Conservation (phyloP, 1,284 basidiomycete genomes). For the Leucoagaricus sp. region DNA sequence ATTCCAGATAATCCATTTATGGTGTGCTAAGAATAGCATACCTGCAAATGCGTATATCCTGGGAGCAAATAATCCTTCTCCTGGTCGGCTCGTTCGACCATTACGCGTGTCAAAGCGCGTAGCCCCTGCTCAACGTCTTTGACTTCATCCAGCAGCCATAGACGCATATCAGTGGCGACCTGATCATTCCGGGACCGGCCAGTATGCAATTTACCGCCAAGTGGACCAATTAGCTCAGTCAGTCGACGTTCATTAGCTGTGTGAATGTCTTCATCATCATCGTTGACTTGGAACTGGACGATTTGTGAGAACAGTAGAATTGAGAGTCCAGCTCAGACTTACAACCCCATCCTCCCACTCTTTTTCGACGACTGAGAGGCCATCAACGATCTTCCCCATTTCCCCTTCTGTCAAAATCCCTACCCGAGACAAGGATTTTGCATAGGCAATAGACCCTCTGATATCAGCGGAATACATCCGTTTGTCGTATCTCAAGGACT, state of each 20-base stretch:
- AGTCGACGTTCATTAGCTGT: conserved; percentile 98
- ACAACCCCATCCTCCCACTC: conserved; percentile 86
- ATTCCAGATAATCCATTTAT: background rate
- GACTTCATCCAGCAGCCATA: conserved; percentile 91
- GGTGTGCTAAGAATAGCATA: conserved; percentile 32
- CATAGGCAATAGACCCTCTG: conserved; percentile 93
- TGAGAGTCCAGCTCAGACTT: conserved; percentile 24
- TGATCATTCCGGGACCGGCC: conserved; percentile 97
- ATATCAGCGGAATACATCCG: conserved; percentile 94
- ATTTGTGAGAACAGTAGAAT: background rate
- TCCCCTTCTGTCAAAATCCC: conserved; percentile 83
- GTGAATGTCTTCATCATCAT: conserved; percentile 97
- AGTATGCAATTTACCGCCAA: conserved; percentile 94
- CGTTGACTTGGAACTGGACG: conserved; percentile 64
- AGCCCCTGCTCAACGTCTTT: conserved; percentile 72
- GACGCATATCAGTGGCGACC: conserved; percentile 95
- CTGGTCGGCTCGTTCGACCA: conserved; percentile 89
- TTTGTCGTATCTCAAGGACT: conserved; percentile 93
- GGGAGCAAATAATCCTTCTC: conserved; percentile 92
- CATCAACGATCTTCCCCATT: conserved; percentile 72
- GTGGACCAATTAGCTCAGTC: conserved; percentile 89
- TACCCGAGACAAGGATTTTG: conserved; percentile 80
- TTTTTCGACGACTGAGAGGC: conserved; percentile 75
- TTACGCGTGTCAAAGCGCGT: conserved; percentile 81
- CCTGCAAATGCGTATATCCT: conserved; percentile 97